Conservation (phyloP, 2,329 filamentous ascomycete species). For the Ceratocystiopsis sp. region DNA sequence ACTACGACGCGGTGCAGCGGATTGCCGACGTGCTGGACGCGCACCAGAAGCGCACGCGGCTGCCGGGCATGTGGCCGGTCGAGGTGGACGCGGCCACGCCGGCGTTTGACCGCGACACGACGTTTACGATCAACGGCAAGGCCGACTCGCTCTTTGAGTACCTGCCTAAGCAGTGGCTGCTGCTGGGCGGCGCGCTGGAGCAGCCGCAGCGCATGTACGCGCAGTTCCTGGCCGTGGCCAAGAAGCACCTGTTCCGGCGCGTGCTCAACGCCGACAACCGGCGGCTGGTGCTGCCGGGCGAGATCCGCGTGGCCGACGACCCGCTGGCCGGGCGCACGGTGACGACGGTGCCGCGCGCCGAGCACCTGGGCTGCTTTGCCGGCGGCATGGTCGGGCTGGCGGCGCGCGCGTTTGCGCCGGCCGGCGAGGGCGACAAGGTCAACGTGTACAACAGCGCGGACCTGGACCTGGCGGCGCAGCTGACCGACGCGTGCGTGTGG, state of each 20-base stretch:
- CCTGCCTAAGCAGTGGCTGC: conserved; percentile 45
- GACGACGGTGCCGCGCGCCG: conserved; percentile 20
- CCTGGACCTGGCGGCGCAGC: conserved; percentile 35
- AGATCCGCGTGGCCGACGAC: conserved; percentile 17
- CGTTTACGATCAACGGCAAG: conserved; percentile 38
- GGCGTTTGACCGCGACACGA: conserved; percentile 35
- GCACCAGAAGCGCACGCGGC: conserved; percentile 32
- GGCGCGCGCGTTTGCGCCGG: conserved; percentile 32
- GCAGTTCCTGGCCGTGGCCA: conserved; percentile 16
- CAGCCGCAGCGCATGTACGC: conserved; percentile 18
- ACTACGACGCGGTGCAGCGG: conserved; percentile 43
- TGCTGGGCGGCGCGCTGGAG: conserved; percentile 45
- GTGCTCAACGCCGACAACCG: conserved; percentile 19
- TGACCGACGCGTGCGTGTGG: conserved; percentile 50
- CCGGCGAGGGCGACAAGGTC: conserved; percentile 21
- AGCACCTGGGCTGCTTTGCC: conserved; percentile 45
- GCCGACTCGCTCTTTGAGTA: conserved; percentile 47
- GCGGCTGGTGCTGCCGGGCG: conserved; percentile 31
- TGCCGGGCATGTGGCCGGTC: conserved; percentile 48
- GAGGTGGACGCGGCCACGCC: conserved; percentile 34
- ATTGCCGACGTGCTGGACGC: conserved; percentile 37
- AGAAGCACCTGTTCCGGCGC: conserved; percentile 24
- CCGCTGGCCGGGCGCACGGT: conserved; percentile 10
- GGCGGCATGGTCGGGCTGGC: conserved; percentile 50
- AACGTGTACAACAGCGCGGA: conserved; percentile 29